phyloP scores from a whole-genome alignment of 768 basidiomycete species.

The Termitomyces sp. region DNA sequence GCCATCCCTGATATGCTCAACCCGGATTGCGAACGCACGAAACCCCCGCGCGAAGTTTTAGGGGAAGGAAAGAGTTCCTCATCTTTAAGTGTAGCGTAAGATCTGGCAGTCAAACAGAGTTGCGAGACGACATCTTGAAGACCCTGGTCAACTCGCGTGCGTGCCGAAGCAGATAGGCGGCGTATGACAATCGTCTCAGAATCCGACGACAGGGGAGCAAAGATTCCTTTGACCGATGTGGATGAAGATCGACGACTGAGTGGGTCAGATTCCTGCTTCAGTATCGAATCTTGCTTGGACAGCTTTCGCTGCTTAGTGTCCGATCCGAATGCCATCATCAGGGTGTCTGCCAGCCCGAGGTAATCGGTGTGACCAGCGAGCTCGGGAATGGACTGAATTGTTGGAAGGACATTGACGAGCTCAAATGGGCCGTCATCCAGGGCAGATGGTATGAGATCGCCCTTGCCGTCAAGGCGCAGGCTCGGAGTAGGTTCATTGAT shows the following conservation, averaged over 20 bases:
- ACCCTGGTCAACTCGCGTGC: constrained; percentile 71
- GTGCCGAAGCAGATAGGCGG: constrained; percentile 62
- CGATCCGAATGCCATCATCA: constrained; percentile 29
- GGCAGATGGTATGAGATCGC: constrained; percentile 31
- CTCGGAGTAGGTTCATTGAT: constrained; percentile 62
- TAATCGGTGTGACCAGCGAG: constrained; percentile 29
- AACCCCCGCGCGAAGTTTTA: constrained; percentile 37
- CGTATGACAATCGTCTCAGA: constrained; percentile 61
- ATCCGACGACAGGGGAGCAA: constrained; percentile 49
- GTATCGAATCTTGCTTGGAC: constrained; percentile 22
- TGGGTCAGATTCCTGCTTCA: constrained; percentile 17
- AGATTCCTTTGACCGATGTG: constrained; percentile 60
- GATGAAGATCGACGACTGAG: constrained; percentile 61
- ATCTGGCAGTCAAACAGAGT: constrained; percentile 63
- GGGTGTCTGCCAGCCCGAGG: constrained; percentile 32
- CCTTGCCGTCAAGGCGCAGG: constrained; percentile 45
- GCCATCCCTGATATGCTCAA: constrained; percentile 63
- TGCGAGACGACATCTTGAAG: constrained; percentile 82
- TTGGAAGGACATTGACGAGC: constrained; percentile 40
- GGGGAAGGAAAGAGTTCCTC: constrained; percentile 61
- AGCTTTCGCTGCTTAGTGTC: constrained; percentile 28
- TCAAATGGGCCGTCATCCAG: constrained; percentile 42
- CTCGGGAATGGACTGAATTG: constrained; percentile 59
- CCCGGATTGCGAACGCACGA: constrained; percentile 56
- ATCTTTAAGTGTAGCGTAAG: constrained; percentile 58